Evolutionary conservation across 345 rosid genomes (phyloP).

Genomic region (Punica granatum): DNA sequence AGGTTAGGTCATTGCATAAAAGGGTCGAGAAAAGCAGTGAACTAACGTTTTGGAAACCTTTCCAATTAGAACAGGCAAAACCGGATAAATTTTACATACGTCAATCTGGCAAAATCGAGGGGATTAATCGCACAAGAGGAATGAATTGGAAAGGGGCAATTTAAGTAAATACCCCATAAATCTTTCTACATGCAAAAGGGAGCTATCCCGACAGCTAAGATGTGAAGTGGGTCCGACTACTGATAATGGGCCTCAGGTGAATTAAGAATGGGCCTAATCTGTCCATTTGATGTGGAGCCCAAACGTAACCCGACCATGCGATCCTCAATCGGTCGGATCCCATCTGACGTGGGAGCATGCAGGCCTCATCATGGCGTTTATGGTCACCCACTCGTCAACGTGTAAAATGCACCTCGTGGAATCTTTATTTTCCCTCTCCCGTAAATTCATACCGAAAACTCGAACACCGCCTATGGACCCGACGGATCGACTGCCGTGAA

Average conservation of each 20-base stretch:
- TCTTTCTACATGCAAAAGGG: no score
- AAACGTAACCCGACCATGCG: slow-evolving; percentile 14
- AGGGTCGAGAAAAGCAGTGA: no score
- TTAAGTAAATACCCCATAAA: no score
- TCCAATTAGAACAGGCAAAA: no score
- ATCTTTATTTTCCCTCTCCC: neutral
- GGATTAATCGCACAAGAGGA: no score
- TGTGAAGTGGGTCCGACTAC: slow-evolving; percentile 29
- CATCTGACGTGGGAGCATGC: slow-evolving; percentile 24
- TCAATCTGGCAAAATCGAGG: no score
- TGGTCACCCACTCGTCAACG: slow-evolving; percentile 16
- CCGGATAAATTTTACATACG: no score
- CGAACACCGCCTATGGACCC: no score
- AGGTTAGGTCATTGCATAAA: no score
- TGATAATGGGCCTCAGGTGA: slow-evolving; percentile 23
- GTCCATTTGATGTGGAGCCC: slow-evolving; percentile 23
- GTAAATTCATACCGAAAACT: neutral
- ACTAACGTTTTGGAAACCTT: no score
- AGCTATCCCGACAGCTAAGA: slow-evolving; percentile 13
- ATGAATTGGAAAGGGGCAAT: no score
- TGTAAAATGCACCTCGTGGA: neutral
- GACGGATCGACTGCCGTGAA: no score
- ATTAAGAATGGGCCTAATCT: slow-evolving; percentile 23
- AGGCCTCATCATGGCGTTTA: slow-evolving; percentile 14
- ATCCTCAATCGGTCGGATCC: neutral